phyloP scores from a whole-genome alignment of 768 basidiomycete species.

The Lactifluus subvellereus region DNA sequence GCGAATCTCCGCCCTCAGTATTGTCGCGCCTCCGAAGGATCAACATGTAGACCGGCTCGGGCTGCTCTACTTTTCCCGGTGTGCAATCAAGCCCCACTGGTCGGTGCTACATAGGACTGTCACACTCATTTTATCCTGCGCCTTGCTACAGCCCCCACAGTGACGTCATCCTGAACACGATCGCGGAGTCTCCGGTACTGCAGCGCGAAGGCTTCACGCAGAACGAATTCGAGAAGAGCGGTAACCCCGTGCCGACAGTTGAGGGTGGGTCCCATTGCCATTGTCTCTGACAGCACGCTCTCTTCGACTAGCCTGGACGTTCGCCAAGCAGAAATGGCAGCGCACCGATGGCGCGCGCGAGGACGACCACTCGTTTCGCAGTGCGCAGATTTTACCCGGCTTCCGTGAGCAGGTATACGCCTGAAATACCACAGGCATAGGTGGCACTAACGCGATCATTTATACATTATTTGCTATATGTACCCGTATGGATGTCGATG shows the following conservation, averaged over 20 bases:
- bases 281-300: neutral
- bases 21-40: constrained; percentile 34
- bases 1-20: no score
- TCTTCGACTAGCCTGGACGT: constrained; percentile 37
- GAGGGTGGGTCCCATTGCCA: constrained; percentile 30
- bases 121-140: no score
- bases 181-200: no score
- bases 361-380: constrained; percentile 31
- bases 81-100: no score
- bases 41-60: constrained; percentile 49
- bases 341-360: constrained; percentile 32
- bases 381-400: constrained; percentile 40
- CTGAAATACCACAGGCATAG: neutral
- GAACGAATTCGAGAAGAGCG: constrained; percentile 43
- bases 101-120: no score
- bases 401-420: constrained; percentile 38
- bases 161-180: no score
- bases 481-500: neutral
- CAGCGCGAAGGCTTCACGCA: no score
- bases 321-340: constrained; percentile 50
- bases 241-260: constrained; percentile 42
- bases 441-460: neutral
- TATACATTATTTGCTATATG: neutral
- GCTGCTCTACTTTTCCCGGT: constrained; percentile 43
- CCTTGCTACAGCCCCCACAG: no score